Evolutionary conservation across 2,329 filamentous ascomycete genomes (phyloP).

Genomic region (Madurella fahalii): DNA sequence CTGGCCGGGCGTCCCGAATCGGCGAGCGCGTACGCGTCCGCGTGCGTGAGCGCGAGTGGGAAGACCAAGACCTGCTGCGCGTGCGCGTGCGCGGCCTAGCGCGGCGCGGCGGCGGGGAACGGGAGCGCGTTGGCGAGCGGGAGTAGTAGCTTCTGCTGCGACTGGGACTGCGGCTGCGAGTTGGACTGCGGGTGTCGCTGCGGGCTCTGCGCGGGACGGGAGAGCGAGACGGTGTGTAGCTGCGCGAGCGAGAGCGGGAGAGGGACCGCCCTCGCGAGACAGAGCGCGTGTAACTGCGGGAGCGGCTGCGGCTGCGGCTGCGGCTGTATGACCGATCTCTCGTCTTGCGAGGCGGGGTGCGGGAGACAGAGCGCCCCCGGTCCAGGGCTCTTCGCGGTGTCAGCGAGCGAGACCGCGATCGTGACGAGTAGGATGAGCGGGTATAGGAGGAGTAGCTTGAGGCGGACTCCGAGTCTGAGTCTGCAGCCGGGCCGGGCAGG

Average conservation of each 20-base stretch:
- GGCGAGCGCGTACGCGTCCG: not conserved
- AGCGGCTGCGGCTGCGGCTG: slow-evolving; percentile 18
- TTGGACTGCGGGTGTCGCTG: slow-evolving; percentile 11
- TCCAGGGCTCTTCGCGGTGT: slow-evolving; percentile 34
- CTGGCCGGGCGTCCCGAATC: too few species aligned
- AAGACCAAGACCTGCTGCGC: slow-evolving; percentile 16
- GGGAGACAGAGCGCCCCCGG: slow-evolving; percentile 34
- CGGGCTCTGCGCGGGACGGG: slow-evolving; percentile 11
- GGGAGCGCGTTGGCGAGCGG: slow-evolving; percentile 19
- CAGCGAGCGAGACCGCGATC: slow-evolving; percentile 44
- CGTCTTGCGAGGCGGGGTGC: slow-evolving; percentile 22
- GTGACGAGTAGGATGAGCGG: slow-evolving; percentile 55
- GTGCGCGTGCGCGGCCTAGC: slow-evolving; percentile 15
- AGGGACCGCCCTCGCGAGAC: slow-evolving; percentile 12
- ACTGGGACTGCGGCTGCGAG: slow-evolving; percentile 11
- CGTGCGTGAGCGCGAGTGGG: slow-evolving; percentile 18
- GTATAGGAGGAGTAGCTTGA: slow-evolving; percentile 77
- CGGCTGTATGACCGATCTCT: slow-evolving; percentile 23
- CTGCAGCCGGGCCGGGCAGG: slow-evolving; percentile 60
- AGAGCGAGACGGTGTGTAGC: slow-evolving; percentile 20
- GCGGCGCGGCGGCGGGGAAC: slow-evolving; percentile 13
- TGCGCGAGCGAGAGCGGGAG: slow-evolving; percentile 17
- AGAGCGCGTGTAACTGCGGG: slow-evolving; percentile 23
- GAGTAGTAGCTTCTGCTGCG: slow-evolving; percentile 15
- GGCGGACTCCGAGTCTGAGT: slow-evolving; percentile 66